Evolutionary conservation across 495 filamentous ascomycete species (phyloP), one percentile per base, ranked within the genome.

Genomic region (Penicillium cosmopolitanum): DNA sequence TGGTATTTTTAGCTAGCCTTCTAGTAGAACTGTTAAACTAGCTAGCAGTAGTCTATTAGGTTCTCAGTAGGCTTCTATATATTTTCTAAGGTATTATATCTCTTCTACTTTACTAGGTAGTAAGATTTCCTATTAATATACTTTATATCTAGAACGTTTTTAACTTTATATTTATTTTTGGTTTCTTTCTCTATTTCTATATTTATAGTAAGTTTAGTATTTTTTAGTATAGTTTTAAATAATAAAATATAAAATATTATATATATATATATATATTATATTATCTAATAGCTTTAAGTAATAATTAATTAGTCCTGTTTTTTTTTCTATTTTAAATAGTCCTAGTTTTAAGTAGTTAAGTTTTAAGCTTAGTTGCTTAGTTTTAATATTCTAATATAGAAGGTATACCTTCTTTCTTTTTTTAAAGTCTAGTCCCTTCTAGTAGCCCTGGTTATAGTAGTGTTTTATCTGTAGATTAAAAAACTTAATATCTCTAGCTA

Each of bases 1-100:
- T 2, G 4, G 35, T 5, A 4, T 28, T 8, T 38, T 38, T 15
- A 2, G 25, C 4, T 4, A 28, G 25, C 1, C 5, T 46, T 1
- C 5, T 44, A 15, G 10, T 60, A 31, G 34, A 53, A 60, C 33
- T 55, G 16, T 53, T 23, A 23, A 54, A 60, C 51, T 21, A 60
- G 42, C 51, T 55, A 31, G 31, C 47, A 21, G 21, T 21, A 60
- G 43, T 23, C 33, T 12, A 7, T 43, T 19, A 60, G 19, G n/a
- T 60, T 48, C 31, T 44, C 13, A 9, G 54, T 60, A 60, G 57
- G 50, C 53, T 58, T 50, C 56, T 21, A 58, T 15, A n/a, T 58
- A 23, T 58, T 58, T 52, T 58, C 56, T 23, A 19, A 60, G 51
- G 33, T 60, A 60, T 34, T 5, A 12, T 60, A 60, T 2, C 57